A percentile compares a stretch with the other conserved stretches of the same genome.
These are phyloP conservation scores for Talaromyces thailandensis DNA, from an alignment of 495 filamentous ascomycete species.

Conservation along the genomic window DNA sequence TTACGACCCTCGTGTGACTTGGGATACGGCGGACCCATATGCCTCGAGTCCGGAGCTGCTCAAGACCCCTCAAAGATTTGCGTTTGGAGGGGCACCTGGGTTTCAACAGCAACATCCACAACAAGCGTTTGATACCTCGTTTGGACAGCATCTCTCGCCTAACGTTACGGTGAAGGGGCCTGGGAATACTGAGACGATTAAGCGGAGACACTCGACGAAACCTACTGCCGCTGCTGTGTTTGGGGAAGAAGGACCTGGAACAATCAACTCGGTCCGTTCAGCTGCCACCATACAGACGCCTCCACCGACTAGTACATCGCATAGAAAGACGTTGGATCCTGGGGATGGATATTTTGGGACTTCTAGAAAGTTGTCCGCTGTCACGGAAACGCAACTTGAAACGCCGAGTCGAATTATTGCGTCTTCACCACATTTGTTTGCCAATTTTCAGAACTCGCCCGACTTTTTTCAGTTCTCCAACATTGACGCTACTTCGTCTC, in stretches of 20 bases:
- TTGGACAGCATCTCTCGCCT: slow-evolving; percentile 47
- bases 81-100: slow-evolving; percentile 22
- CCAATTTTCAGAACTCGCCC: slow-evolving; percentile 50
- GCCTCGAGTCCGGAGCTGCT: slow-evolving; percentile 45
- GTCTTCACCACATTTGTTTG: slow-evolving; percentile 37
- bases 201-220: slow-evolving; percentile 28
- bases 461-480: slow-evolving; percentile 63
- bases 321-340: slow-evolving; percentile 30
- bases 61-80: slow-evolving; percentile 39
- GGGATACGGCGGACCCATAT: slow-evolving; percentile 45
- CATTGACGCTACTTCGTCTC: slow-evolving; percentile 60
- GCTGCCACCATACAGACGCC: slow-evolving; percentile 58
- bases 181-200: slow-evolving; percentile 34
- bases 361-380: slow-evolving; percentile 17
- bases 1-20: slow-evolving; percentile 42
- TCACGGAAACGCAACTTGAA: slow-evolving; percentile 24
- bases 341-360: slow-evolving; percentile 6
- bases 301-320: slow-evolving; percentile 52
- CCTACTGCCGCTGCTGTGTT: slow-evolving; percentile 19
- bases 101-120: slow-evolving; percentile 42
- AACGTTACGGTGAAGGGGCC: slow-evolving; percentile 21
- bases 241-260: slow-evolving; percentile 26
- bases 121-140: slow-evolving; percentile 47
- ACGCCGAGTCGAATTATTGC: slow-evolving; percentile 37
- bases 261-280: slow-evolving; percentile 33